Evolutionary conservation across 2,329 filamentous ascomycete genomes (phyloP).

Genomic region (Periconia sp.): DNA sequence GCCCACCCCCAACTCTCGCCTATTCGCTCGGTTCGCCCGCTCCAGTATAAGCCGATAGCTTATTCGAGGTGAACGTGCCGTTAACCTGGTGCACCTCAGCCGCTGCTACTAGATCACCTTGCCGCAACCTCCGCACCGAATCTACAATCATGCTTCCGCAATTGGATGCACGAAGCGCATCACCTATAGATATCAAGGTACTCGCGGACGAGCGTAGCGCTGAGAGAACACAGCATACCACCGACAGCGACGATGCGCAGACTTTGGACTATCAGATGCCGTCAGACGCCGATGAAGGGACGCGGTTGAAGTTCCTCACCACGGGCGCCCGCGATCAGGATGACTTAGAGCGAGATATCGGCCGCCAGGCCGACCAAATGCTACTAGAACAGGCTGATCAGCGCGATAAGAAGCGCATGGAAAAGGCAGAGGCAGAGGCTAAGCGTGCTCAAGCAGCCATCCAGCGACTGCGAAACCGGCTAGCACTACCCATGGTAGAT

Average conservation of each 20-base stretch:
- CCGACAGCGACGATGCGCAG: constrained; percentile 14
- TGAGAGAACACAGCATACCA: constrained; percentile 8
- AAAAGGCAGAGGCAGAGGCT: constrained; percentile 59
- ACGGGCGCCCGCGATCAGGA: constrained; percentile 74
- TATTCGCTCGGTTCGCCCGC: not conserved
- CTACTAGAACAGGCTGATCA: constrained; percentile 68
- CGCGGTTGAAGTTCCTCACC: constrained; percentile 46
- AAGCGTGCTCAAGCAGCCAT: constrained; percentile 71
- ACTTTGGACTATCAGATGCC: constrained; percentile 25
- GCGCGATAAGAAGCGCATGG: constrained; percentile 66
- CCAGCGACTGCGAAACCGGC: constrained; percentile 62
- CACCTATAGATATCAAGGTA: not conserved
- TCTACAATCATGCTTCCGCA: constrained; percentile 5
- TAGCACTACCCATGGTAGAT: constrained; percentile 61
- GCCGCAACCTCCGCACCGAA: not conserved
- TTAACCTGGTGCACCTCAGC: not conserved
- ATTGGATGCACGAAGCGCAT: not conserved
- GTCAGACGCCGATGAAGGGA: constrained; percentile 48
- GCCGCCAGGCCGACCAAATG: constrained; percentile 66
- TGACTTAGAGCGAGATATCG: constrained; percentile 88
- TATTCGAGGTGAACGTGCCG: too few relatives aligned
- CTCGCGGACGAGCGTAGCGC: constrained; percentile 12
- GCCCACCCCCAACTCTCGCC: not conserved
- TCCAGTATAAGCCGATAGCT: too few relatives aligned
- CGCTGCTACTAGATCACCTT: not conserved